These are phyloP conservation scores for Lachancea fermentati DNA, from an alignment of 805 yeast species.

Conservation along the genomic window DNA sequence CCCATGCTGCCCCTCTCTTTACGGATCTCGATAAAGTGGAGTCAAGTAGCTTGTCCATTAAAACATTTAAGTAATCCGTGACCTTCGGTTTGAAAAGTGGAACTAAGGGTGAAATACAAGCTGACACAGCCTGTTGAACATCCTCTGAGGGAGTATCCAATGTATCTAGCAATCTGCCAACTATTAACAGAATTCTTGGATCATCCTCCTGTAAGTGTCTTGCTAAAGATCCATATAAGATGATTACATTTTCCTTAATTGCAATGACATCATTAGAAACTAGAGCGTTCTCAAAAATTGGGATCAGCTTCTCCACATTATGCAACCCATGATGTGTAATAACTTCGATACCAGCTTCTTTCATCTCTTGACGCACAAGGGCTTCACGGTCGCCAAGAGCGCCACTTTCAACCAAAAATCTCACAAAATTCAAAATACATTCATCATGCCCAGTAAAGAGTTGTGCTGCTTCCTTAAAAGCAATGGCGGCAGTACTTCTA, in stretches of 20 bases:
- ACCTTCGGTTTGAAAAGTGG: conserved; percentile 46
- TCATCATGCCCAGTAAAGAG: conserved; percentile 32
- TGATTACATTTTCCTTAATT: conserved; percentile 73
- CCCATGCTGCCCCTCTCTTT: conserved; percentile 95
- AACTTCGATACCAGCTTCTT: conserved; percentile 80
- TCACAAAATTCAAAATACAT: conserved; percentile 50
- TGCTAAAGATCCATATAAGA: conserved; percentile 87
- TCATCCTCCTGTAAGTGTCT: conserved; percentile 71
- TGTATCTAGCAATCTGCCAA: conserved; percentile 65
- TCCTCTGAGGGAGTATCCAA: conserved; percentile 83
- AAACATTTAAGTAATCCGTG: conserved; percentile 47
- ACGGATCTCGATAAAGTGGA: conserved; percentile 37
- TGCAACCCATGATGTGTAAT: conserved; percentile 60
- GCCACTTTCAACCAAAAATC: conserved; percentile 53
- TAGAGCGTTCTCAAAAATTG: conserved; percentile 71
- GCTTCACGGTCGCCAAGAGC: conserved; percentile 73
- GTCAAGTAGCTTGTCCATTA: conserved; percentile 56
- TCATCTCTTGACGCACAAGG: conserved; percentile 72
- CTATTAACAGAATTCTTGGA: conserved; percentile 55
- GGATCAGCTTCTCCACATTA: conserved; percentile 67
- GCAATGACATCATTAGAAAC: conserved; percentile 33
- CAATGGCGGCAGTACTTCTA: conserved; percentile 73
- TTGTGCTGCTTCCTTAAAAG: conserved; percentile 54
- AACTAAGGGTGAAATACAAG: conserved; percentile 81
- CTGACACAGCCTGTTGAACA: conserved; percentile 83